Percentiles rank a stretch among this genome's conserved stretches.
Conservation (phyloP, 2,329 filamentous ascomycete genomes). For the Hypomyces rosellus region DNA sequence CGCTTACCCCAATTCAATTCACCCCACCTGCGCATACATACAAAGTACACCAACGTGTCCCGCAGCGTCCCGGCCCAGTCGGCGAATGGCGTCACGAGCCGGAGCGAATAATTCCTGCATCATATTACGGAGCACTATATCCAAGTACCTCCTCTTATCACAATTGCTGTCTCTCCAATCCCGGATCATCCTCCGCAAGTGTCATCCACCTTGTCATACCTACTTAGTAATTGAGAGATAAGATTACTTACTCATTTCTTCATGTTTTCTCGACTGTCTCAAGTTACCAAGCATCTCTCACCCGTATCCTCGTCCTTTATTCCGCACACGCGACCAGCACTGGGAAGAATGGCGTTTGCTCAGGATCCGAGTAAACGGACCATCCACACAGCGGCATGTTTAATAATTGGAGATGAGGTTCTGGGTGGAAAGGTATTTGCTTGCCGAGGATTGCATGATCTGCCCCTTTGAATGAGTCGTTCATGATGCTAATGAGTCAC, state of each 20-base stretch:
- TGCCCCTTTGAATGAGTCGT: background rate
- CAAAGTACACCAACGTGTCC: background rate
- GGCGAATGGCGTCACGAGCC: background rate
- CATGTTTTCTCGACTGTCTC: constrained; percentile 74
- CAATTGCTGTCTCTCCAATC: too few relatives aligned
- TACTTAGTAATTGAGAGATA: background rate
- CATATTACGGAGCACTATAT: too few relatives aligned
- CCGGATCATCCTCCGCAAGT: background rate
- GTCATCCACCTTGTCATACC: background rate
- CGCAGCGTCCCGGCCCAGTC: background rate
- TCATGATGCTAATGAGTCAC: background rate
- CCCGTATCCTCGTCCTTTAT: constrained; percentile 26
- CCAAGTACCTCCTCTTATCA: too few relatives aligned
- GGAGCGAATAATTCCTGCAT: background rate
- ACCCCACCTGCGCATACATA: too few relatives aligned
- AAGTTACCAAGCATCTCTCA: constrained; percentile 64
- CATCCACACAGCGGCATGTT: constrained; percentile 83
- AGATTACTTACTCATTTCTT: background rate
- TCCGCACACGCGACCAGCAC: constrained; percentile 19
- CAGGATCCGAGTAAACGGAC: constrained; percentile 52
- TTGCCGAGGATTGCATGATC: background rate
- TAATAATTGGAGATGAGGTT: constrained; percentile 97
- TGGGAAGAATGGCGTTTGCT: constrained; percentile 34
- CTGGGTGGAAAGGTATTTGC: constrained; percentile 80
- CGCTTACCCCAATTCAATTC: too few relatives aligned